Evolutionary conservation across 2,329 filamentous ascomycete genomes (phyloP), one percentile per base, ranked within the genome.

Genomic region (Emergomyces orientalis): DNA sequence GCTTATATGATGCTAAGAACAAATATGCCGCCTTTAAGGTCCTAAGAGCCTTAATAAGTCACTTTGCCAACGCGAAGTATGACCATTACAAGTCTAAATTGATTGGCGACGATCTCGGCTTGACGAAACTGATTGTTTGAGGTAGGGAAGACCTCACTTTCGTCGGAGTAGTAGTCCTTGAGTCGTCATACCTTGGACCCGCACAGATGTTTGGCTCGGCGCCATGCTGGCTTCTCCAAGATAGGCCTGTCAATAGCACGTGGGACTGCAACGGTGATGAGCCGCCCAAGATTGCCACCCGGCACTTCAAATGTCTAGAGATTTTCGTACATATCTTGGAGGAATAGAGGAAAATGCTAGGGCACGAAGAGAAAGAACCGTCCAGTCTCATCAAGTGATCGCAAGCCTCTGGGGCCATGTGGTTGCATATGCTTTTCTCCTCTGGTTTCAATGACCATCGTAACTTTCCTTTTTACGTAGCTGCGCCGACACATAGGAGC

Each of bases 121-220:
- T 73, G 19, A 71, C 72, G 41, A 77, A 77, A 67, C 49, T 77
- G 57, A 75, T 77, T 63, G 71, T 77, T 22, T 69, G 68, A 62
- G 66, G 71, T 55, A 69, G 39, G 25, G 67, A 73, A 64, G 72
- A 76, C 47, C 70, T 76, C 32, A 74, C 70, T 32, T 63, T 76
- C 49, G 66, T 75, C 49, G 72, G 71, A 60, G 69, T 76, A 51
- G 69, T 77, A 27, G 74, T 76, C 54, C 68, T 73, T 11, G 73
- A 76, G 62, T 76, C 72, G 74, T 71, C 73, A 47, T 77, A 76
- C 60, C 69, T 72, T 13, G 72, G 74, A 58, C 74, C 75, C 0
- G 70, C 72, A 37, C 73, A 77, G 66, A 65, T 77, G 19, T 72
- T 76, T 69, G 71, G 66, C 63, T 74, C 72, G 9, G 71, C 72